Percentiles rank a stretch among this genome's conserved stretches.
Evolutionary conservation across 805 yeast genomes (phyloP).

Genomic region (Pichia eremophila): DNA sequence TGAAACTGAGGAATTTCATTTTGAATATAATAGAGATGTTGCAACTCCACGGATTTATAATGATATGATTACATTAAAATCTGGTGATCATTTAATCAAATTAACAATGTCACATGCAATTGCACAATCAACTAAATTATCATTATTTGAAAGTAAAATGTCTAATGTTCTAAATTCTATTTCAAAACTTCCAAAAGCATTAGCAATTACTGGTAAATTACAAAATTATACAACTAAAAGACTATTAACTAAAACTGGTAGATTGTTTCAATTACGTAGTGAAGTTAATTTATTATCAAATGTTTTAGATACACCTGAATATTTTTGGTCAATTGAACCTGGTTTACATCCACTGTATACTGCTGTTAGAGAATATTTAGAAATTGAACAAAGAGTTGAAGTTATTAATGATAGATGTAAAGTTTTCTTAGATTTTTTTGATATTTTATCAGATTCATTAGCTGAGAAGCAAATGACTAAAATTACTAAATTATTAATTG

Average conservation of each 20-base stretch:
- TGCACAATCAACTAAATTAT: constrained; percentile 89
- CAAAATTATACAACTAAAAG: constrained; percentile 76
- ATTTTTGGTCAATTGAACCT: constrained; percentile 94
- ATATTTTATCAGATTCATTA: constrained; percentile 85
- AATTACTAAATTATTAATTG: constrained; percentile 82
- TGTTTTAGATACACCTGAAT: constrained; percentile 90
- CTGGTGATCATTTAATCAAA: constrained; percentile 89
- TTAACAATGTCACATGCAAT: constrained; percentile 92
- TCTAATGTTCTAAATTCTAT: constrained; percentile 75
- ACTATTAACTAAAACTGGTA: constrained; percentile 79
- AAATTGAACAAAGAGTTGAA: constrained; percentile 89
- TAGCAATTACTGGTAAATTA: constrained; percentile 82
- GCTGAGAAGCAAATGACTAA: constrained; percentile 89
- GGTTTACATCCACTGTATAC: constrained; percentile 85
- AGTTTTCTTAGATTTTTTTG: constrained; percentile 88
- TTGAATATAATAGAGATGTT: constrained; percentile 47
- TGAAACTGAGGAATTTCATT: constrained; percentile 82
- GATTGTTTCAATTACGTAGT: constrained; percentile 78
- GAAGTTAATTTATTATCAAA: constrained; percentile 89
- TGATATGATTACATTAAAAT: constrained; percentile 84
- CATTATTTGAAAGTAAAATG: constrained; percentile 87
- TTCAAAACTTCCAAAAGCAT: constrained; percentile 77
- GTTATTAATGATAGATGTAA: constrained; percentile 90
- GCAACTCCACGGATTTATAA: constrained; percentile 66
- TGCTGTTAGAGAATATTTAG: constrained; percentile 86